Evolutionary conservation across 805 yeast genomes (phyloP).

Genomic region (Metschnikowia rubicola): DNA sequence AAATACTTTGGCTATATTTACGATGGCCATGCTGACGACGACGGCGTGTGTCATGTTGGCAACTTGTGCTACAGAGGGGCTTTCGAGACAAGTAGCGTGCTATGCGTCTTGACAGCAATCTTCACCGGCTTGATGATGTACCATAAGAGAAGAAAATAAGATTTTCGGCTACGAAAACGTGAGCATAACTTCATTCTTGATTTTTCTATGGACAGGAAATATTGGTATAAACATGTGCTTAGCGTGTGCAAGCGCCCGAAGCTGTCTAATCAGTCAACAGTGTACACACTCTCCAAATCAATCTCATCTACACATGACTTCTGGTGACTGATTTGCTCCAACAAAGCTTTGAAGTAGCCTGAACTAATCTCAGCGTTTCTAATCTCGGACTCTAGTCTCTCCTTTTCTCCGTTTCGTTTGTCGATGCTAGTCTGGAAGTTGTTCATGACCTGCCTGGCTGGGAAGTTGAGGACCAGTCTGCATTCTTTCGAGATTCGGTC

Average conservation of each 20-base stretch:
- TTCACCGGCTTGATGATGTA: slow-evolving; percentile 26
- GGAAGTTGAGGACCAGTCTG: slow-evolving; percentile 73
- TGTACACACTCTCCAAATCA: slow-evolving; percentile 41
- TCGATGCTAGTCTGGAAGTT: slow-evolving; percentile 67
- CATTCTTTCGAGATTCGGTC: slow-evolving; percentile 78
- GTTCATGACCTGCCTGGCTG: slow-evolving; percentile 75
- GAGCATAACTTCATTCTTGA: not conserved
- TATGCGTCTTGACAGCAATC: slow-evolving; percentile 26
- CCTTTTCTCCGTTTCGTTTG: slow-evolving; percentile 54
- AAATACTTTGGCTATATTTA: slow-evolving; percentile 54
- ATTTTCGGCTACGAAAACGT: not conserved
- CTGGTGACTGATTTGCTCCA: slow-evolving; percentile 44
- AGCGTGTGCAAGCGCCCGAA: not conserved
- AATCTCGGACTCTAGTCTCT: slow-evolving; percentile 49
- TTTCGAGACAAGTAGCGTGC: slow-evolving; percentile 28
- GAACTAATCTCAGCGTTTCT: slow-evolving; percentile 54
- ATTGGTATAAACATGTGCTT: not conserved
- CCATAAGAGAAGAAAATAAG: slow-evolving; percentile 19
- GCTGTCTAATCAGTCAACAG: slow-evolving; percentile 30
- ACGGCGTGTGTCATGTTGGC: slow-evolving; percentile 38
- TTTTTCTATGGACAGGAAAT: slow-evolving; percentile 3
- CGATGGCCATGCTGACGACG: slow-evolving; percentile 41
- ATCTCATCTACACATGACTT: slow-evolving; percentile 37
- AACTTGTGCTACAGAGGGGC: slow-evolving; percentile 38
- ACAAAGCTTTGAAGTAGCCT: slow-evolving; percentile 51